These are phyloP conservation scores for Lactarius indigo DNA, from an alignment of 768 basidiomycete species.

Conservation along the genomic window DNA sequence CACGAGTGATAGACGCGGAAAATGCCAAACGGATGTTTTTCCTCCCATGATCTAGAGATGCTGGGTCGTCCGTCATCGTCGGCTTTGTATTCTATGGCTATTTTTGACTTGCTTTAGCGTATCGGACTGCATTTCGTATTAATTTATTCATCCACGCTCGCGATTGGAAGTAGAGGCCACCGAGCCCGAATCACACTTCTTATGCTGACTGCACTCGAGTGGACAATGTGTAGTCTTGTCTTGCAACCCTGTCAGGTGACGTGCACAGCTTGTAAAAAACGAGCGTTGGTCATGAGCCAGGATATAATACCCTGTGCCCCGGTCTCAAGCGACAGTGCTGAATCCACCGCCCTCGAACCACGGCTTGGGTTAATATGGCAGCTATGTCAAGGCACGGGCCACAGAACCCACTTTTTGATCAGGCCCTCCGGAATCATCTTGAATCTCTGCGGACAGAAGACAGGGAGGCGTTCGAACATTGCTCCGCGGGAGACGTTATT, in stretches of 20 bases:
- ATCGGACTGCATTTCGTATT: slow-evolving; percentile 5
- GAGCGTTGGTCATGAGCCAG: not conserved
- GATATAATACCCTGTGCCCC: not conserved
- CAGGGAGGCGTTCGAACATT: not conserved
- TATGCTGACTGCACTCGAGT: not conserved
- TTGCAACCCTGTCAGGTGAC: not conserved
- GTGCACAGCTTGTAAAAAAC: not conserved
- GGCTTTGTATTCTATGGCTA: slow-evolving; percentile 9
- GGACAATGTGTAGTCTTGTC: not conserved
- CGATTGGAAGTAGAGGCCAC: not conserved
- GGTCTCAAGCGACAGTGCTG: too few relatives aligned
- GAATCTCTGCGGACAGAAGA: not conserved
- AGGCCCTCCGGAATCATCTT: slow-evolving; percentile 12
- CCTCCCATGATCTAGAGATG: not conserved
- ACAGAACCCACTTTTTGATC: slow-evolving; percentile 8
- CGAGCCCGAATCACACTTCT: not conserved
- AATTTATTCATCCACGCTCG: slow-evolving; percentile 8
- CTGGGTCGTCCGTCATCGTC: not conserved
- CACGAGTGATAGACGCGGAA: not conserved
- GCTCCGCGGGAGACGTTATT: slow-evolving; percentile 2
- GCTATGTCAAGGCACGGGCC: not conserved
- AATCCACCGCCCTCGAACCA: not conserved
- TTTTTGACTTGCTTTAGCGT: slow-evolving; percentile 9
- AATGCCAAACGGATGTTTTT: not conserved
- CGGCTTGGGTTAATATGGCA: not conserved